Conservation (phyloP, 305 asterid species). For the Ilex paraguariensis region DNA sequence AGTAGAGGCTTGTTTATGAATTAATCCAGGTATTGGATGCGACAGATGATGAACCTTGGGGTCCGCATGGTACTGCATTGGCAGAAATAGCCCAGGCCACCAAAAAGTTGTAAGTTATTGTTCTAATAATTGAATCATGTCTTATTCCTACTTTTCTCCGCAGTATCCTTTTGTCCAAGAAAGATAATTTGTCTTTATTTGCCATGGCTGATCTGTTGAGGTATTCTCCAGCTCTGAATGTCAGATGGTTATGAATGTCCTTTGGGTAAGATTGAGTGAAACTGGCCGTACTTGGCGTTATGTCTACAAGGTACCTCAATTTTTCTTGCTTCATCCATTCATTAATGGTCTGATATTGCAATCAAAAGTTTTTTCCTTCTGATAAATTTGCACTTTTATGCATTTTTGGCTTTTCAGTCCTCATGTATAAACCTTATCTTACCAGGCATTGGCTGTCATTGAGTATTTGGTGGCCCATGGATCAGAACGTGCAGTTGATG, state of each 20-base stretch:
- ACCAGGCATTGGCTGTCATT: constrained; percentile 78
- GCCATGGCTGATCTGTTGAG: constrained; percentile 29
- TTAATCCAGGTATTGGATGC: constrained; percentile 81
- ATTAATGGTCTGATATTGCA: not conserved
- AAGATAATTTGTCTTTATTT: constrained; percentile 15
- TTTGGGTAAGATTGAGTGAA: constrained; percentile 91
- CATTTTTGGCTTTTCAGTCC: not conserved
- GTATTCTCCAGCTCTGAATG: constrained; percentile 73
- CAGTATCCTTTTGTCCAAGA: constrained; percentile 1
- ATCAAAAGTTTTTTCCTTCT: not conserved
- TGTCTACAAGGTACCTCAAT: constrained; percentile 78
- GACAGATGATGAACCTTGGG: constrained; percentile 98
- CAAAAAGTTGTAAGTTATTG: constrained; percentile 62
- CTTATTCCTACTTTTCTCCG: not conserved
- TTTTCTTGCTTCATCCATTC: constrained; percentile 4
- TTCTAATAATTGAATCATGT: no score
- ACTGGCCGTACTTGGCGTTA: constrained; percentile 87
- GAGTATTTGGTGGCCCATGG: constrained; percentile 97
- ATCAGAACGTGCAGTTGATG: constrained; percentile 94
- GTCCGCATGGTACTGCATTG: constrained; percentile 97
- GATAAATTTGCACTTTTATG: not conserved
- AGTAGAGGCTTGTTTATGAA: not conserved
- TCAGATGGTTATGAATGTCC: constrained; percentile 87
- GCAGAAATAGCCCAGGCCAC: constrained; percentile 96
- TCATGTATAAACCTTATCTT: not conserved